phyloP scores from a whole-genome alignment of 176 grass and related monocot species.

The Chloris gayana region DNA sequence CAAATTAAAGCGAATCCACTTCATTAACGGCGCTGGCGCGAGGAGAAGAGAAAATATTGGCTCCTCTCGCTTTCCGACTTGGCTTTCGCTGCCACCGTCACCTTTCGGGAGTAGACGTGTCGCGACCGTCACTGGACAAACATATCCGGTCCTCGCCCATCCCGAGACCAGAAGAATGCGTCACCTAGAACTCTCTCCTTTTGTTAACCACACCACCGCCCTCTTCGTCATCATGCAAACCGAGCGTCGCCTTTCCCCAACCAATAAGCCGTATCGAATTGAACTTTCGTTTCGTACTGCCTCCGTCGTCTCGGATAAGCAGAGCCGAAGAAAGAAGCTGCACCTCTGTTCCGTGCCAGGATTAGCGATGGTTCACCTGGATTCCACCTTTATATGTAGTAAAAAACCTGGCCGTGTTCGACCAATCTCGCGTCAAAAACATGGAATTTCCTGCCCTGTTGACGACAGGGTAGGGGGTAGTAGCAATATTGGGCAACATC shows the following conservation, averaged over 20 bases:
- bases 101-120: background rate
- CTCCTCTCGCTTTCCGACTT: slow-evolving; percentile 40
- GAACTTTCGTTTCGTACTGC: background rate
- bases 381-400: too few species aligned
- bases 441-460: background rate
- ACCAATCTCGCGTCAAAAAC: background rate
- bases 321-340: background rate
- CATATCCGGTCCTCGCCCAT: background rate
- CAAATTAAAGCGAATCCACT: background rate
- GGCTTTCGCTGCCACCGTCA: slow-evolving; percentile 30
- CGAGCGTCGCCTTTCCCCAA: background rate
- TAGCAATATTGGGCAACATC: background rate
- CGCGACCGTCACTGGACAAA: slow-evolving; percentile 22
- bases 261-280: background rate
- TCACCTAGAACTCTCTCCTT: slow-evolving; percentile 12
- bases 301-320: background rate
- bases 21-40: background rate
- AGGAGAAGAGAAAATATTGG: background rate
- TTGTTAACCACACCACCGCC: background rate
- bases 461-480: background rate
- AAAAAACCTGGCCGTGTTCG: too few species aligned
- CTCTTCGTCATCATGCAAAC: background rate
- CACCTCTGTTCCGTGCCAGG: background rate
- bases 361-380: too few species aligned
- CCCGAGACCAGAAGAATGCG: background rate